These are phyloP conservation scores for Scytalidium lignicola DNA, from an alignment of 2,329 filamentous ascomycete genomes.

Conservation along the genomic window DNA sequence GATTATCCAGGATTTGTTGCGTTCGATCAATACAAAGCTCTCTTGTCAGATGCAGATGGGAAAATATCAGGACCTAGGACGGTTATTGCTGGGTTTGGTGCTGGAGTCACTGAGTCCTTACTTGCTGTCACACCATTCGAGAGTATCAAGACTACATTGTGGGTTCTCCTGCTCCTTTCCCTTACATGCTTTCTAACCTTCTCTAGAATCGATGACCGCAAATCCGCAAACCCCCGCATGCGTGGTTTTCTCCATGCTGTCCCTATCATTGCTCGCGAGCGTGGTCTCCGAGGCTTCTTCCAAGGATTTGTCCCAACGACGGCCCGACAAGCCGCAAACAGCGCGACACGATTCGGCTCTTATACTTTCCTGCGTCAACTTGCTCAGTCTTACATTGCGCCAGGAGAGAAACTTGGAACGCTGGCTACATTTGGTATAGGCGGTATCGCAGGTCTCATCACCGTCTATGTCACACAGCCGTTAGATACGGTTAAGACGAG, in stretches of 20 bases:
- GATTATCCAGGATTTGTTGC: conserved; percentile 70
- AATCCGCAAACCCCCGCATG: conserved; percentile 78
- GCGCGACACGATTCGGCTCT: conserved; percentile 81
- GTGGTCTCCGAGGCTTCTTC: conserved; percentile 89
- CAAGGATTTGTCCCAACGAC: conserved; percentile 95
- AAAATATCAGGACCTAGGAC: conserved; percentile 87
- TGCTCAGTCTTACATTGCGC: conserved; percentile 85
- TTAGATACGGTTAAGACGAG: conserved; percentile 94
- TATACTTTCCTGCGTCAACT: conserved; percentile 90
- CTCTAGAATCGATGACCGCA: conserved; percentile 84
- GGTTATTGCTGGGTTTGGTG: conserved; percentile 89
- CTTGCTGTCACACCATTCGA: conserved; percentile 95
- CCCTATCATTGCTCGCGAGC: conserved; percentile 78
- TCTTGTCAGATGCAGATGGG: conserved; percentile 78
- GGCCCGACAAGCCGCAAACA: conserved; percentile 90
- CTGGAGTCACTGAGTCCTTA: conserved; percentile 88
- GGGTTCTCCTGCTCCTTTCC: conserved; percentile 6
- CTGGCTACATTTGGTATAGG: conserved; percentile 88
- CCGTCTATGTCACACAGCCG: conserved; percentile 71
- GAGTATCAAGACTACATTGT: conserved; percentile 96
- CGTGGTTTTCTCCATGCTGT: conserved; percentile 89
- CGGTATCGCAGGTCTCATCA: conserved; percentile 82
- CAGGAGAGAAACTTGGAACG: conserved; percentile 88
- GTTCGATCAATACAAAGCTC: conserved; percentile 86
- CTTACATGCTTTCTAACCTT: background rate